These are phyloP conservation scores for Candida sanyaensis DNA, from an alignment of 1,139 yeast genomes.

Conservation along the genomic window DNA sequence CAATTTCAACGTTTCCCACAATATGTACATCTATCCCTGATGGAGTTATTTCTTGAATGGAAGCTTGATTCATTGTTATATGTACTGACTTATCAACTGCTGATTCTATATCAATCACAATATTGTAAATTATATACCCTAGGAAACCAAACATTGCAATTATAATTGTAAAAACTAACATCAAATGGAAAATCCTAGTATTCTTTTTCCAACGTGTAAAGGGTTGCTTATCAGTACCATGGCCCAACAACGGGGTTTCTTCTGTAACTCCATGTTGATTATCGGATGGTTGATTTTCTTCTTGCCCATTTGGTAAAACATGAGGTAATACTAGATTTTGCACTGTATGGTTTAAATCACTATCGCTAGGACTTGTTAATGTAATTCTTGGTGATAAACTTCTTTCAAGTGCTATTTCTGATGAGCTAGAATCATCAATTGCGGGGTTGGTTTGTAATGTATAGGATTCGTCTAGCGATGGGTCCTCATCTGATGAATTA, in stretches of 20 bases:
- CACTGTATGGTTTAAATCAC: neutral
- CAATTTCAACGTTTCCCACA: constrained; percentile 23
- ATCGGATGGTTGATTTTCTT: neutral
- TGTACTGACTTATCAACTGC: constrained; percentile 21
- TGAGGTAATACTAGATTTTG: neutral
- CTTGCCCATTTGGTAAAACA: no score
- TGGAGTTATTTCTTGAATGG: constrained; percentile 23
- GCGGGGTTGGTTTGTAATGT: neutral
- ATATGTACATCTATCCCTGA: constrained; percentile 27
- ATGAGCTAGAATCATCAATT: neutral
- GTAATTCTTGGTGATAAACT: constrained; percentile 2
- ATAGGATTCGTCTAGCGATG: neutral
- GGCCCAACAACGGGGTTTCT: constrained; percentile 3
- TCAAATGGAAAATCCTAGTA: neutral
- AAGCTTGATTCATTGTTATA: constrained; percentile 19
- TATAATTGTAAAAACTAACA: neutral
- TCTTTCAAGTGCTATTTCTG: neutral
- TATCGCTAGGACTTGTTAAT: constrained; percentile 3
- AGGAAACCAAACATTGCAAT: neutral
- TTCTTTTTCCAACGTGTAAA: neutral
- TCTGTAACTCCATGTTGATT: neutral
- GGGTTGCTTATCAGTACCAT: neutral
- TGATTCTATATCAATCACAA: constrained; percentile 13
- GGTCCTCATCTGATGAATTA: neutral
- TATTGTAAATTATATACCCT: neutral